A percentile compares a stretch with the other conserved stretches of the same genome.
Evolutionary conservation across 1,284 basidiomycete genomes (phyloP).

Genomic region (Hemileia vastatrix): DNA sequence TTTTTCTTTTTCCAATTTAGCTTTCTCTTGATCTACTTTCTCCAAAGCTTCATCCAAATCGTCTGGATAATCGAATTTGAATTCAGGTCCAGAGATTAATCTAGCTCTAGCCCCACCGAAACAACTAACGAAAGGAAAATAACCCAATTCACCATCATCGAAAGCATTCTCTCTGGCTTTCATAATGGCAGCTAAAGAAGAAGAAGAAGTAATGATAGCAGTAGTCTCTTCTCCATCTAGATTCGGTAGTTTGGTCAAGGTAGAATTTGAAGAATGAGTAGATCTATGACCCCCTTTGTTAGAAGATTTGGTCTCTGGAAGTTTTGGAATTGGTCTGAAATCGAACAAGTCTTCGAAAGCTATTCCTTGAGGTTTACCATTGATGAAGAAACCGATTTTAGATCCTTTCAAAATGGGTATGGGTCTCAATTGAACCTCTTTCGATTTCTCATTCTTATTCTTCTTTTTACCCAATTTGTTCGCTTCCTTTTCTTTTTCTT

Average conservation of each 20-base stretch:
- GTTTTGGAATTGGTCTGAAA: slow-evolving; percentile 59
- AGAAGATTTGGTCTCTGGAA: slow-evolving; percentile 2
- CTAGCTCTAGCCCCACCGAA: slow-evolving; percentile 78
- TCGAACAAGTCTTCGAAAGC: slow-evolving; percentile 85
- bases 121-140: slow-evolving; percentile 85
- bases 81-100: slow-evolving; percentile 79
- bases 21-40: not conserved
- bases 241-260: slow-evolving; percentile 6
- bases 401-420: slow-evolving; percentile 64
- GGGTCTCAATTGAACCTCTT: slow-evolving; percentile 52
- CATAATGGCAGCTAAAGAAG: slow-evolving; percentile 34
- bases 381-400: slow-evolving; percentile 79
- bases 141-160: slow-evolving; percentile 88
- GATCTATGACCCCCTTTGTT: slow-evolving; percentile 46
- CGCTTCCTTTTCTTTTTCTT: slow-evolving; percentile 33
- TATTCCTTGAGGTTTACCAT: slow-evolving; percentile 71
- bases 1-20: no score
- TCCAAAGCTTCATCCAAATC: slow-evolving; percentile 31
- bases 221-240: slow-evolving; percentile 14
- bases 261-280: slow-evolving; percentile 34
- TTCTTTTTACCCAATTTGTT: slow-evolving; percentile 23
- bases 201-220: slow-evolving; percentile 27
- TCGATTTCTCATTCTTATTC: slow-evolving; percentile 39
- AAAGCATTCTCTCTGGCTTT: slow-evolving; percentile 57
- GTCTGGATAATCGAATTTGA: slow-evolving; percentile 49